Base-by-base conservation (phyloP, 2,329 filamentous ascomycete genomes). In the Cercospora zeina region DNA sequence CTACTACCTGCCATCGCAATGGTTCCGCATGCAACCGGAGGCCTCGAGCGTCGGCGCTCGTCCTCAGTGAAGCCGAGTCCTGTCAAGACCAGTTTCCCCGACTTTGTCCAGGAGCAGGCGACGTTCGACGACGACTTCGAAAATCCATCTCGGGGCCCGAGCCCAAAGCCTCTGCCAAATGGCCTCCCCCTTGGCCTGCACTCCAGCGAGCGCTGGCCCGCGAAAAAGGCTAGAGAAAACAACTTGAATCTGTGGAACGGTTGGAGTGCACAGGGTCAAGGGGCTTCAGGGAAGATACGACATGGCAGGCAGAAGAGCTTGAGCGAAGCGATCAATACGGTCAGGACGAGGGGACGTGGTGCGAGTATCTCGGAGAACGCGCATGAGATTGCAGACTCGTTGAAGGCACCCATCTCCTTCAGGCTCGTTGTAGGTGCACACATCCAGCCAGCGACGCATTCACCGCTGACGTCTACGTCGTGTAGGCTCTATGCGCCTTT, bases 301-400 rank as follows among this genome's bases (percentile, higher is more conserved):
- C 90, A 93, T 72, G 80, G 80, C 16, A 82, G 89, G 67, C 91
- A 95, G 74, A 96, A 93, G 82, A 96, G 92, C 77, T 84, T 97
- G 69, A 87, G 87, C 71, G 91, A 96, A 76, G 91, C 93, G n/a
- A 85, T 97, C 67, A 87, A 85, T 69, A 92, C 87, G 2, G 93
- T 97, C 70, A 83, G 91, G 67, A 87, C 85, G 37, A 84, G 92
- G 70, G 61, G 61, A 42, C 56, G 65, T 16, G 90, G 88, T 71
- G 90, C 86, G 56, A 97, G 93, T 75, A 88, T 97, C 70, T 93
- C 88, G 78, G 90, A 93, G 74, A 96, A 96, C 78, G 93, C 92
- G 59, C 91, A 96, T 64, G 93, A 97, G 77, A 86, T 99, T 71
- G 93, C 92, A 49, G 91, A 95, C 76, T 92, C 93, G 57, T 83